Evolutionary conservation across 495 filamentous ascomycete species (phyloP).

Genomic region (Xanthoparmelia taractica): DNA sequence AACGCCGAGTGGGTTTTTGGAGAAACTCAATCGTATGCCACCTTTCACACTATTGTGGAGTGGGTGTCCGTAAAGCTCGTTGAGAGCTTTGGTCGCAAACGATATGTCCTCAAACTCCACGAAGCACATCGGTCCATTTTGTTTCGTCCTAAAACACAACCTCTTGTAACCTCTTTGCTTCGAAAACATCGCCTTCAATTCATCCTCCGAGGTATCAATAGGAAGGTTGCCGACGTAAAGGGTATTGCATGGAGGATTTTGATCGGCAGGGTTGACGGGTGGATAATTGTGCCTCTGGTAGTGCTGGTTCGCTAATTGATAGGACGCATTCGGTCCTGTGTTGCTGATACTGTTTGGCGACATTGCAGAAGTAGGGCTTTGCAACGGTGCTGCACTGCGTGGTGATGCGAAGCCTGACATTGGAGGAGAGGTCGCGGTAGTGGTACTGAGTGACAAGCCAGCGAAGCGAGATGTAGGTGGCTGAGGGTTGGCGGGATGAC

Average conservation of each 20-base stretch:
- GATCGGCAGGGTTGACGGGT: slow-evolving; percentile 88
- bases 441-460: slow-evolving; percentile 63
- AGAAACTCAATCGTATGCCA: slow-evolving; percentile 95
- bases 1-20: slow-evolving; percentile 94
- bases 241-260: slow-evolving; percentile 97
- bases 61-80: slow-evolving; percentile 81
- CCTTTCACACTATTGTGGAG: slow-evolving; percentile 93
- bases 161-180: slow-evolving; percentile 94
- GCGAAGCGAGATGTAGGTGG: slow-evolving; percentile 64
- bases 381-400: slow-evolving; percentile 39
- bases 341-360: slow-evolving; percentile 46
- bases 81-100: slow-evolving; percentile 86
- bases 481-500: slow-evolving; percentile 68
- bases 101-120: slow-evolving; percentile 96
- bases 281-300: slow-evolving; percentile 64
- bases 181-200: slow-evolving; percentile 89
- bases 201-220: slow-evolving; percentile 89
- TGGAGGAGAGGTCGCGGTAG: slow-evolving; percentile 45
- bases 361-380: slow-evolving; percentile 52
- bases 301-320: slow-evolving; percentile 52
- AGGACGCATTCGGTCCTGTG: slow-evolving; percentile 39
- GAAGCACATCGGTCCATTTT: slow-evolving; percentile 98
- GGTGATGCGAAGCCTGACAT: slow-evolving; percentile 46
- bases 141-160: slow-evolving; percentile 94
- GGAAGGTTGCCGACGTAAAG: slow-evolving; percentile 96